Conservation (phyloP, 345 rosid genomes). For the Aethionema arabicum region DNA sequence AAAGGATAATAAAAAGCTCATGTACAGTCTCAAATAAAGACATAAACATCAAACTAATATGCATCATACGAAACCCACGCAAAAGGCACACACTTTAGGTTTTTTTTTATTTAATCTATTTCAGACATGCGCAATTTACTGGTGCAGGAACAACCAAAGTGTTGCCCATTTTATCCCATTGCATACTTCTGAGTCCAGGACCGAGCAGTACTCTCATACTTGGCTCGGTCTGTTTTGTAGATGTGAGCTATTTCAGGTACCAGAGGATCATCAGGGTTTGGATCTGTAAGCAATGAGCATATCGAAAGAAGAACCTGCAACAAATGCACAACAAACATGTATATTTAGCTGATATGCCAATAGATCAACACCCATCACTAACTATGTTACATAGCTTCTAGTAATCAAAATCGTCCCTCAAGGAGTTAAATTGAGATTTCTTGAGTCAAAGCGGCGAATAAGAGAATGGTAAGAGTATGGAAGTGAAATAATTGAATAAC, state of each 20-base stretch:
- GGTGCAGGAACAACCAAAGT: background rate
- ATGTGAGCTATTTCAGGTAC: constrained; percentile 71
- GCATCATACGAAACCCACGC: constrained; percentile 6
- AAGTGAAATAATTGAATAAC: constrained; percentile 33
- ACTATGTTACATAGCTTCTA: too few relatives aligned
- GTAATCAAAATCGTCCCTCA: too few relatives aligned
- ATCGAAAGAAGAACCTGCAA: constrained; percentile 67
- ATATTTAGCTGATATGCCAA: background rate
- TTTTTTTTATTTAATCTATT: constrained; percentile 20
- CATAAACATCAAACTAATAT: constrained; percentile 13
- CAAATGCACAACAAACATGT: constrained; percentile 1
- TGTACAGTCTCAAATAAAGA: constrained; percentile 10
- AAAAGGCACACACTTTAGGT: constrained; percentile 15
- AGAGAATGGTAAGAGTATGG: background rate
- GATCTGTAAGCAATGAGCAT: constrained; percentile 67
- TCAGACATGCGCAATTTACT: constrained; percentile 18
- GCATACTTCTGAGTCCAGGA: constrained; percentile 79
- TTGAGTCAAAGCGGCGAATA: background rate
- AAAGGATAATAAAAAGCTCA: constrained; percentile 31
- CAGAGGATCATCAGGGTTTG: constrained; percentile 71
- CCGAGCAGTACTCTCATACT: constrained; percentile 64
- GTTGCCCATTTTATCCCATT: constrained; percentile 45
- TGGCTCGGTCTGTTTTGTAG: constrained; percentile 64
- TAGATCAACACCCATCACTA: too few relatives aligned
- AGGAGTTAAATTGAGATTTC: too few relatives aligned